Percentiles rank a stretch among this genome's conserved stretches.
These are phyloP conservation scores for Psilocybe sp. DNA, from an alignment of 768 basidiomycete genomes.

Conservation along the genomic window DNA sequence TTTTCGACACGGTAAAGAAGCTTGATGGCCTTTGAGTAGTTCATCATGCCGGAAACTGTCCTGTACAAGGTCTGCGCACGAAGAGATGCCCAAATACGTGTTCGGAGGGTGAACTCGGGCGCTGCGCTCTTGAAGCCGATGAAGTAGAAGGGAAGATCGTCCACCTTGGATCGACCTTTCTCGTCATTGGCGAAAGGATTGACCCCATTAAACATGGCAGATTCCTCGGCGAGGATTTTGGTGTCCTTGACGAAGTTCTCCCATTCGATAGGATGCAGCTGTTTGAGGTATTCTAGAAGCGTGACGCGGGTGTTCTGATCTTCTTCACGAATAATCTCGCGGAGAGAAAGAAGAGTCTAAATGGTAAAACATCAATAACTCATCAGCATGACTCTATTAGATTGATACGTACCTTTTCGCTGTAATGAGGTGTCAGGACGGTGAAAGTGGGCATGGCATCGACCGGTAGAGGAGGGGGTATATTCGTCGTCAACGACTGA, in stretches of 20 bases:
- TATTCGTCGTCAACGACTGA: slow-evolving; percentile 92
- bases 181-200: slow-evolving; percentile 71
- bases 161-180: slow-evolving; percentile 78
- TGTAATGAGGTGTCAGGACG: slow-evolving; percentile 96
- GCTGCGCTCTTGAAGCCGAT: slow-evolving; percentile 99
- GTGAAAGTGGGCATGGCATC: slow-evolving; percentile 99
- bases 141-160: slow-evolving; percentile 96
- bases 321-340: slow-evolving; percentile 98
- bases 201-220: slow-evolving; percentile 76
- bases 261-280: slow-evolving; percentile 97
- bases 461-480: slow-evolving; percentile 91
- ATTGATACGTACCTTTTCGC: slow-evolving; percentile 72
- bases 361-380: slow-evolving; percentile 7
- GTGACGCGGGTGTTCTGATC: slow-evolving; percentile 97
- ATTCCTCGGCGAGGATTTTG: slow-evolving; percentile 97
- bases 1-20: slow-evolving; percentile 99
- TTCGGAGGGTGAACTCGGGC: slow-evolving; percentile 97
- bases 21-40: slow-evolving; percentile 99
- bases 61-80: slow-evolving; percentile 98
- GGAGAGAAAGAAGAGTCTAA: slow-evolving; percentile 89
- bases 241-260: slow-evolving; percentile 99
- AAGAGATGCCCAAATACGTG: slow-evolving; percentile 98
- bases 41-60: slow-evolving; percentile 99
- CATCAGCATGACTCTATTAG: not conserved
- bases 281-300: slow-evolving; percentile 95